These are phyloP conservation scores for Penicillium goetzii DNA, from an alignment of 495 filamentous ascomycete genomes.

Conservation along the genomic window DNA sequence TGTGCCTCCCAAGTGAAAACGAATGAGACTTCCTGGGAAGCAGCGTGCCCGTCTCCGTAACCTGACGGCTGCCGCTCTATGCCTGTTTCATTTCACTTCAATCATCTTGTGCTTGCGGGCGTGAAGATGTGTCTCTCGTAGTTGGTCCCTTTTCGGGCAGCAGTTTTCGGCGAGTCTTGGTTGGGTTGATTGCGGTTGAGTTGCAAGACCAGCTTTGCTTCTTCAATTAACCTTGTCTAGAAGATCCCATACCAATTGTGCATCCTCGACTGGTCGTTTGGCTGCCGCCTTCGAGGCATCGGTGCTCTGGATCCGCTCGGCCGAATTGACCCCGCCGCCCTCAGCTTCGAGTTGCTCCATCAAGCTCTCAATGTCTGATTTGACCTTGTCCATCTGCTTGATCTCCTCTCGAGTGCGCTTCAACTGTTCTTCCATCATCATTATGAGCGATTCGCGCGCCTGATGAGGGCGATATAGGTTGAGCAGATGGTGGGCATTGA, in stretches of 20 bases:
- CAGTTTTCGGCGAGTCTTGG: neutral
- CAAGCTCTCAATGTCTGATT: constrained; percentile 69
- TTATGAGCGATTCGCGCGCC: constrained; percentile 84
- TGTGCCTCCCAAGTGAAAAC: neutral
- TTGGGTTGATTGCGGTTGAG: neutral
- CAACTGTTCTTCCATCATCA: constrained; percentile 90
- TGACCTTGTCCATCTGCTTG: constrained; percentile 70
- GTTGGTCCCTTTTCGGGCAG: neutral
- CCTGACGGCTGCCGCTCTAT: neutral
- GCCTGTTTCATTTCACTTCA: neutral
- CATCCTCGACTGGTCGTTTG: constrained; percentile 29
- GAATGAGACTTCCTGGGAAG: neutral
- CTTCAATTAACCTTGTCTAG: constrained; percentile 36
- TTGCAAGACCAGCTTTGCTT: neutral
- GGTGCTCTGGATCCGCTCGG: constrained; percentile 8
- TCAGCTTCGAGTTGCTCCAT: constrained; percentile 65
- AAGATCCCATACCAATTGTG: constrained; percentile 44
- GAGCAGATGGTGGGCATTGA: constrained; percentile 87
- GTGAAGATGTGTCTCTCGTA: neutral
- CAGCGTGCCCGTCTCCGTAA: neutral
- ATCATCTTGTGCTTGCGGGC: neutral
- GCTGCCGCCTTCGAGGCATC: constrained; percentile 17
- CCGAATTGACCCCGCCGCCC: constrained; percentile 27
- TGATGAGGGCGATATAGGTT: constrained; percentile 97
- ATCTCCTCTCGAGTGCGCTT: constrained; percentile 76